These are phyloP conservation scores for Talaromyces trachyspermus DNA, from an alignment of 495 filamentous ascomycete genomes.

Conservation along the genomic window DNA sequence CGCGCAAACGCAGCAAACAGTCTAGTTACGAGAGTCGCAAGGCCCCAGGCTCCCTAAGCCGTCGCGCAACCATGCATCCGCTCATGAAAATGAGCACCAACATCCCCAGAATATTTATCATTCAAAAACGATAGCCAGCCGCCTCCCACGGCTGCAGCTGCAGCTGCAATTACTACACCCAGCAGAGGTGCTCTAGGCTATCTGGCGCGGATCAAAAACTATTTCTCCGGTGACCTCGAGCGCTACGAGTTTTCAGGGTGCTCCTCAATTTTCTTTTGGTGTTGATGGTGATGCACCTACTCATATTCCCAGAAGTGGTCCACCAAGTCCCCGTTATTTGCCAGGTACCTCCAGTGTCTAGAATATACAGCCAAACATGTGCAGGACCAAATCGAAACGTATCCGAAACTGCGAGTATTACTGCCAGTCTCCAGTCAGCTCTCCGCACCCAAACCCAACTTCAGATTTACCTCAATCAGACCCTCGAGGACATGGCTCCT, in stretches of 20 bases:
- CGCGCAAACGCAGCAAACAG: constrained; percentile 18
- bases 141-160: too few relatives aligned
- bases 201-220: not conserved
- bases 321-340: constrained; percentile 31
- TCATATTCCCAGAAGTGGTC: constrained; percentile 34
- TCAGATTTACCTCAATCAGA: constrained; percentile 25
- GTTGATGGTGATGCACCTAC: constrained; percentile 28
- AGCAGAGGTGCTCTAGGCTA: not conserved
- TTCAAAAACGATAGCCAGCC: too few relatives aligned
- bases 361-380: constrained; percentile 31
- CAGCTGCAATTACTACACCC: not conserved
- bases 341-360: constrained; percentile 19
- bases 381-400: not conserved
- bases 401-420: not conserved
- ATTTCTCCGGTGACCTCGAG: not conserved
- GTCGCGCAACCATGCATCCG: not conserved
- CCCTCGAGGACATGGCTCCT: constrained; percentile 25
- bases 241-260: constrained; percentile 15
- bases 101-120: not conserved
- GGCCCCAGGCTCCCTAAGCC: constrained; percentile 9
- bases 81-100: not conserved
- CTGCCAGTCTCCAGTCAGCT: not conserved
- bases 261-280: constrained; percentile 27
- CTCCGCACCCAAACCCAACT: constrained; percentile 22
- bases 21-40: constrained; percentile 23